Evolutionary conservation across 495 filamentous ascomycete genomes (phyloP), one percentile per base, ranked within the genome.

Genomic region (Penicillium atrosanguineum): DNA sequence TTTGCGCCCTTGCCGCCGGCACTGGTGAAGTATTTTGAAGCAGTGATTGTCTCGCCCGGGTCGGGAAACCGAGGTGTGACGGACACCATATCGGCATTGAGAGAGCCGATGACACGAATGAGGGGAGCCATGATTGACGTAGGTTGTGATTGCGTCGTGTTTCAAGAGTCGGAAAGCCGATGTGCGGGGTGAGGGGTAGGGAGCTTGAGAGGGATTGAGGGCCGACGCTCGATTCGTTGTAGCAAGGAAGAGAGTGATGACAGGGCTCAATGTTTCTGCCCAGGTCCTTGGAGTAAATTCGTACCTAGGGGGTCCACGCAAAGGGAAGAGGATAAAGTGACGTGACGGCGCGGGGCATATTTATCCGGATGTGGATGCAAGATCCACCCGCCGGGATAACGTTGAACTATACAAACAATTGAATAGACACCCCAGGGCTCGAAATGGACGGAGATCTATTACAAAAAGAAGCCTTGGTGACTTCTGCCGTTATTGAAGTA

Each of bases 1-100:
- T 98, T 98, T 31, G 91, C 90, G 55, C 94, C 94, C 73, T 98
- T 98, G 39, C 94, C 94, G 49, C 94, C 94, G 14, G 86, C 83
- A 44, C 87, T 91, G 39, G 83, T 88, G 64, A 80, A 77, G 76
- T 94, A 95, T 6, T 83, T 82, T 48, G 74, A 78, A n/a, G 90
- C 78, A 3, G 87, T 92, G 37, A 98, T 80, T 4, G 94, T 98
- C 63, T 98, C 94, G 52, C 94, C 94, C 4, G 87, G 80, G 0
- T 74, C 68, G 3, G 94, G 94, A 53, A 96, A 79, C 37, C 94
- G 90, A 0, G 89, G 79, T 28, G 93, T 95, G 53, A 87, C 82
- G 37, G 90, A 90, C 40, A 95, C 86, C 53, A 97, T 85, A 74
- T 98, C 94, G 58, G 84, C 88, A 71, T 97, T 97, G 46, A 98